Evolutionary conservation across 2,329 filamentous ascomycete species (phyloP).

Genomic region (Dactylellina sp.): DNA sequence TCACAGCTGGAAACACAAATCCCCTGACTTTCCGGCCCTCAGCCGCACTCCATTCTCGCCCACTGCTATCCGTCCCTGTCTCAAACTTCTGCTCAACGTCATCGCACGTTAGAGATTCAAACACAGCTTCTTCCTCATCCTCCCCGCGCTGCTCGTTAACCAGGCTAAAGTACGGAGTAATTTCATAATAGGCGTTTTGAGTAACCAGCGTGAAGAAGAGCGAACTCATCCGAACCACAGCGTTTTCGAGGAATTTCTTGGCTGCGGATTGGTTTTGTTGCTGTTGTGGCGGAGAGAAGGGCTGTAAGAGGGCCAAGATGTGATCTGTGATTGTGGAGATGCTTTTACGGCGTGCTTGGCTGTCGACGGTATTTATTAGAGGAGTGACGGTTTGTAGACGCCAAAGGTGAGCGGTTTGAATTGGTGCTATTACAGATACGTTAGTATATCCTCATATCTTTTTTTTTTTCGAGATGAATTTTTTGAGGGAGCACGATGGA

Average conservation of each 20-base stretch:
- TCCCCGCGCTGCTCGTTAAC: not conserved
- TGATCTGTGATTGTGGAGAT: conserved; percentile 7
- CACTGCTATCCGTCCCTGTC: conserved; percentile 19
- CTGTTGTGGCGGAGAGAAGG: conserved; percentile 1
- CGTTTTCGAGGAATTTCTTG: conserved; percentile 15
- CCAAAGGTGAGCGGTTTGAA: conserved; percentile 35
- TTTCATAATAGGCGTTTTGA: conserved; percentile 39
- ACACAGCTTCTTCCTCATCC: conserved; percentile 17
- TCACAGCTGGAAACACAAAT: conserved; percentile 37
- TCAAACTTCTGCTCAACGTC: conserved; percentile 42
- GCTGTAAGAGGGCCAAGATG: conserved; percentile 1
- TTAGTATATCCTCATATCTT: too few relatives aligned
- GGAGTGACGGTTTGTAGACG: conserved; percentile 32
- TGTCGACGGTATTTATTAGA: not conserved
- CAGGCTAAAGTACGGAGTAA: conserved; percentile 22
- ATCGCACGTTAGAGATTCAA: conserved; percentile 31
- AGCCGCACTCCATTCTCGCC: conserved; percentile 37
- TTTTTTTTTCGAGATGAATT: too few relatives aligned
- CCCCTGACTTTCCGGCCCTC: conserved; percentile 29
- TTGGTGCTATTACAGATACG: not conserved
- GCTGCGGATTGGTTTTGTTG: not conserved
- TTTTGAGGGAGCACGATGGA: not conserved
- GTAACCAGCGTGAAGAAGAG: conserved; percentile 30
- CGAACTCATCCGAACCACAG: conserved; percentile 9
- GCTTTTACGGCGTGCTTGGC: not conserved